Evolutionary conservation across 495 filamentous ascomycete genomes (phyloP).

Genomic region (Durotheca rogersii): DNA sequence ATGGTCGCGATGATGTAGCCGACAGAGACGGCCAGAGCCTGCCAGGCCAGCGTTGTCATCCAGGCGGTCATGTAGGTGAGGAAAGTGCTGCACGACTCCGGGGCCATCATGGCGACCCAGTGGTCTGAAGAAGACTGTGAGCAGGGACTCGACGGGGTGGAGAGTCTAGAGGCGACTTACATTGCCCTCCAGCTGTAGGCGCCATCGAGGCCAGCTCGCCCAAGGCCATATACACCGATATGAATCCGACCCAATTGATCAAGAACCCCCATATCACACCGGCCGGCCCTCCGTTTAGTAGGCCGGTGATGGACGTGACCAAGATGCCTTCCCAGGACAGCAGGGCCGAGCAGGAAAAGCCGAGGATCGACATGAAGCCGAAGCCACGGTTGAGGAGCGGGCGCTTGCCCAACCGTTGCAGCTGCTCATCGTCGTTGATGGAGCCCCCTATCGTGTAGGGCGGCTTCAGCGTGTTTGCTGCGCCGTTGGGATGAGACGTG

Average conservation of each 20-base stretch:
- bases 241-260: slow-evolving; percentile 51
- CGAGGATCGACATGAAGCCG: slow-evolving; percentile 49
- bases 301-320: slow-evolving; percentile 22
- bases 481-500: background rate
- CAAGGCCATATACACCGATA: slow-evolving; percentile 48
- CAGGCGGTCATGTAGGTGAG: slow-evolving; percentile 25
- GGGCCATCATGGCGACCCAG: slow-evolving; percentile 29
- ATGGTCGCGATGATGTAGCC: slow-evolving; percentile 12
- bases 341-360: slow-evolving; percentile 48
- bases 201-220: slow-evolving; percentile 54
- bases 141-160: background rate
- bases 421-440: slow-evolving; percentile 5
- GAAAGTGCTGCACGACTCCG: slow-evolving; percentile 15
- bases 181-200: slow-evolving; percentile 32
- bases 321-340: slow-evolving; percentile 47
- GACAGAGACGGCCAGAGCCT: slow-evolving; percentile 11
- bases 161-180: slow-evolving; percentile 7
- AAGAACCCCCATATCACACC: slow-evolving; percentile 55
- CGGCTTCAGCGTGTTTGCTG: background rate
- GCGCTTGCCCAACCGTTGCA: slow-evolving; percentile 8
- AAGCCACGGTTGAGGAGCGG: slow-evolving; percentile 41
- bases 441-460: slow-evolving; percentile 5
- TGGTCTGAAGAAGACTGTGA: slow-evolving; percentile 12
- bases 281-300: slow-evolving; percentile 50
- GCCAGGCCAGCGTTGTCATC: slow-evolving; percentile 22